Conservation (phyloP, 768 basidiomycete genomes). For the Lactarius tabidus region DNA sequence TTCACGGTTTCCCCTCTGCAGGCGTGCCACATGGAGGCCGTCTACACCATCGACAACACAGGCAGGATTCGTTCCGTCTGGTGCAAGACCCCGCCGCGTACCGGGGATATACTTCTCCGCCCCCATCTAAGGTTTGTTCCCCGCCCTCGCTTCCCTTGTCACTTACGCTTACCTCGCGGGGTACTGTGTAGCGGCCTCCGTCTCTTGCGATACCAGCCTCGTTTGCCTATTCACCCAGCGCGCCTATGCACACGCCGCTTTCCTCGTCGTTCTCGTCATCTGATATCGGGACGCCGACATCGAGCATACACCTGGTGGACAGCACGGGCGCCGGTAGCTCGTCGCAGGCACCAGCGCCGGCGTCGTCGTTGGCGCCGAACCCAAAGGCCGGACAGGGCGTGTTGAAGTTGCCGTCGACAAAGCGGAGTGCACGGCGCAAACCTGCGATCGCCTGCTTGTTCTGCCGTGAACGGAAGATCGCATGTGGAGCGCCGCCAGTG, state of each 20-base stretch:
- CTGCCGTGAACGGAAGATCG: constrained; percentile 43
- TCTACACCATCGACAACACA: constrained; percentile 6
- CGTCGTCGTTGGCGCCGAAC: constrained; percentile 5
- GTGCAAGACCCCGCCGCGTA: constrained; percentile 20
- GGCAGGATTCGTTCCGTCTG: constrained; percentile 9
- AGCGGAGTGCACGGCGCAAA: constrained; percentile 21
- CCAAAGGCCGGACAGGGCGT: constrained; percentile 23
- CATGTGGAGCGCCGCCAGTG: constrained; percentile 31
- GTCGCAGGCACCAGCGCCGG: neutral
- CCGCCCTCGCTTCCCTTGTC: constrained; percentile 7
- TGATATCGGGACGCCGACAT: constrained; percentile 19
- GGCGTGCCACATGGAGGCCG: constrained; percentile 2
- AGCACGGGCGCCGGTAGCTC: too few species aligned
- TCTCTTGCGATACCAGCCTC: constrained; percentile 10
- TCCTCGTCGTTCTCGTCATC: constrained; percentile 20
- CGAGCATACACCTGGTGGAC: constrained; percentile 7
- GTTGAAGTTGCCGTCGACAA: constrained; percentile 20
- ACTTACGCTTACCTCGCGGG: constrained; percentile 2
- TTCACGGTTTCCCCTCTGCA: neutral
- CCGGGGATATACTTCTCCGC: constrained; percentile 12
- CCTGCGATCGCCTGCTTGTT: constrained; percentile 38
- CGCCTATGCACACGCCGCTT: constrained; percentile 3
- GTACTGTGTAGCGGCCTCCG: constrained; percentile 13
- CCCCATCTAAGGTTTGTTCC: constrained; percentile 18
- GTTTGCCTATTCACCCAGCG: constrained; percentile 6